Evolutionary conservation across 306 rosid species (phyloP), one percentile per base, ranked within the genome.

Genomic region (Amphicarpaea edgeworthii): DNA sequence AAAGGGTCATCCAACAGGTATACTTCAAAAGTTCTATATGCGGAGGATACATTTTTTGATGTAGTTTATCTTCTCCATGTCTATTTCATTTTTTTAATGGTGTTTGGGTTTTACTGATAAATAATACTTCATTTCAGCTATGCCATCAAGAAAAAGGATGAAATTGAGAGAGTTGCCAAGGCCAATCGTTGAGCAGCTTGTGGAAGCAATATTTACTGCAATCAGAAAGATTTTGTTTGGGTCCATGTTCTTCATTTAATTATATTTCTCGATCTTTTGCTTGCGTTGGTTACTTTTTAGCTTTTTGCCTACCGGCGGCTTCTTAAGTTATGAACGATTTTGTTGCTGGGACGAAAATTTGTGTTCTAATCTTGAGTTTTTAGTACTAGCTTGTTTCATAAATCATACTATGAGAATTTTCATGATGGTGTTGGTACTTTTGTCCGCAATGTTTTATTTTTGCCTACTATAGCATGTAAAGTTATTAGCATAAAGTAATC

Each of bases 1-100:
- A 88, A 88, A 70, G 93, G 93, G n/a, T 88, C 93, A 53, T 88
- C 93, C 12, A 88, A 88, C 81, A 88, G 91, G 91, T 85, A 75
- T 53, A 20, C 2, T 7, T 2, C 6, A 53, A 0, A 10, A 40
- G 11, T 58, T 28, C 5, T 21, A 3, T 9, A 2, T 8, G 8
- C 65, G 5, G 19, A 9, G 51, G 2, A 15, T 55, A 20, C 16
- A 24, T 8, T 24, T 50, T 53, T 7, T 3, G 7, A 15, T 32
- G 26, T n/a, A 16, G 6, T 50, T 37, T 8, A 34, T 15, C 15
- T 6, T 21, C 23, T 3, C 11, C 9, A 0, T 8, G 4, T 9
- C 6, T 62, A 12, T n/a, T 62, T 34, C 40, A 34, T 34, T 7
- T 62, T 17, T 17, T 38, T 4, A 2, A 3, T 38, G 47, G 43